These are phyloP conservation scores for Pythium pectinolyticum DNA, from an alignment of 352 stramenopile species.

Conservation along the genomic window DNA sequence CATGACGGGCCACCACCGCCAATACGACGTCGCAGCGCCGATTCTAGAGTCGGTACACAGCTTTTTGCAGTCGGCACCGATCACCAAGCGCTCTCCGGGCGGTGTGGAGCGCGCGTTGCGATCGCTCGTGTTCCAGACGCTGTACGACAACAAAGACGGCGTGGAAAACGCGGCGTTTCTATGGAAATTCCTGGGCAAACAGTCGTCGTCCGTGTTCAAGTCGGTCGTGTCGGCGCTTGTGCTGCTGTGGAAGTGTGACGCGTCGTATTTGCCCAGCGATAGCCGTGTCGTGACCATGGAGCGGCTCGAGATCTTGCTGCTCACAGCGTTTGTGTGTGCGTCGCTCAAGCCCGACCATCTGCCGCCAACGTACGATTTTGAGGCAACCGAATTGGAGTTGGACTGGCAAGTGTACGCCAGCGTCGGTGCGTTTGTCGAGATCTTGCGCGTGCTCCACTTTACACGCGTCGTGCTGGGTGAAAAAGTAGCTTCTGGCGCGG, in stretches of 20 bases:
- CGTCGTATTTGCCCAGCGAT: constrained; percentile 28
- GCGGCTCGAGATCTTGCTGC: constrained; percentile 55
- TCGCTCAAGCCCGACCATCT: constrained; percentile 21
- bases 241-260: constrained; percentile 52
- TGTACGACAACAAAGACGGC: constrained; percentile 37
- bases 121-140: constrained; percentile 45
- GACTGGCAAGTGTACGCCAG: constrained; percentile 53
- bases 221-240: constrained; percentile 59
- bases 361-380: constrained; percentile 17
- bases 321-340: constrained; percentile 52
- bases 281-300: constrained; percentile 35
- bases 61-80: constrained; percentile 34
- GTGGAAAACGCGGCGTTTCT: constrained; percentile 33
- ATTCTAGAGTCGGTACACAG: constrained; percentile 25
- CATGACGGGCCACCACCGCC: constrained; percentile 4
- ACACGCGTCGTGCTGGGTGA: constrained; percentile 52
- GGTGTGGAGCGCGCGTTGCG: constrained; percentile 43
- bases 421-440: constrained; percentile 51
- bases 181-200: constrained; percentile 40
- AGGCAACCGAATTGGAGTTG: constrained; percentile 39
- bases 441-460: constrained; percentile 57
- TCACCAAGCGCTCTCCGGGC: constrained; percentile 31
- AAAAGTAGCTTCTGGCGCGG: constrained; percentile 1
- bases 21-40: neutral
- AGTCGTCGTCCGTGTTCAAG: constrained; percentile 39